Evolutionary conservation across 2,329 filamentous ascomycete species (phyloP), one percentile per base, ranked within the genome.

Genomic region (Apiospora marii): DNA sequence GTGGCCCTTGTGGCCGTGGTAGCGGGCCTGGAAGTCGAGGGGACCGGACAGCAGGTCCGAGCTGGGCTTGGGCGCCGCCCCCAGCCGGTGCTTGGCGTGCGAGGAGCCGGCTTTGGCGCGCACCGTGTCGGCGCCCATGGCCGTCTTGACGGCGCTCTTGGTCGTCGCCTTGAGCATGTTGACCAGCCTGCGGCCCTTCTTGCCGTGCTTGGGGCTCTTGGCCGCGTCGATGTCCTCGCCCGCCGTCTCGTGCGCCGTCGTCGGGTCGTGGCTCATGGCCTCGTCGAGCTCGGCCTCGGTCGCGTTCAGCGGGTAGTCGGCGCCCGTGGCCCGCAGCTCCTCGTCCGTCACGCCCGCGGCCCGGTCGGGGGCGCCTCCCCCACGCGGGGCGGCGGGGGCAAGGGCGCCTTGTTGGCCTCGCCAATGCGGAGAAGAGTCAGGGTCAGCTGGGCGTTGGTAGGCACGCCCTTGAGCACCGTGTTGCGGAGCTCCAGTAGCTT

Each of bases 361-460:
- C 34, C 81, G 75, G 1, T 83, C 77, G 83, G 80, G 0, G 86
- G 84, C 0, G 83, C 80, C 0, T 79, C 77, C 27, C 79, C 78
- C 3, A 81, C 80, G 0, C 78, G 75, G 0, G 86, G 86, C 0
- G 87, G 87, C 0, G 89, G 91, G 0, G 94, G 93, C 0, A 97
- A 82, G 0, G 94, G 94, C 0, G 93, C 92, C 75, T 93, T 93
- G 82, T 95, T 95, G 14, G 89, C 90, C 82, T 97, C 94, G 53
- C 94, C 94, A 43, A 96, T 91, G 6, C 94, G 92, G 14, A 97
- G 89, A 1, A 97, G 87, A 0, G 94, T 97, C 41, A 97, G 84
- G 0, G 94, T 91, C 24, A 97, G 88, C 79, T 97, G 94, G 4
- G 94, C 93, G 79, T 97, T 96, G 1, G 94, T 97, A 0, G 94